Evolutionary conservation across 768 basidiomycete species (phyloP), one percentile per base, ranked within the genome.

Genomic region (Suillus fuscotomentosus): DNA sequence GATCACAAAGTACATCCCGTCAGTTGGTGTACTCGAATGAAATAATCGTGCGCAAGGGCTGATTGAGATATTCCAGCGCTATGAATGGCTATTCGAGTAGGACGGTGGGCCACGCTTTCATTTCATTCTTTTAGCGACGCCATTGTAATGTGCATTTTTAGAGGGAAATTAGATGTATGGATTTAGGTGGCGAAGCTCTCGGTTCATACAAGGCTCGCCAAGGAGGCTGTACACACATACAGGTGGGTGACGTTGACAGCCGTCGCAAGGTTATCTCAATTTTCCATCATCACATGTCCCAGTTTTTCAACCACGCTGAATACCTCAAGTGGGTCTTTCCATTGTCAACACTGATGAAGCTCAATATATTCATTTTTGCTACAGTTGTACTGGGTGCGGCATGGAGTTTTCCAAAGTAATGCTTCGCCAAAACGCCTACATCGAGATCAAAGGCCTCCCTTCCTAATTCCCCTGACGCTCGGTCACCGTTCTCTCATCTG

Each of bases 141-240:
- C 39, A 41, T 47, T 54, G 64, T 70, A 62, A 71, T 62, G 43
- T 65, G 54, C 48, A 53, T 59, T 24, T 60, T 14, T 67, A 79
- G 78, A 75, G 78, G 68, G 80, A 81, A 68, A 80, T 80, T 54
- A 73, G 80, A 60, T 80, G 79, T 61, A 80, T 81, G 80, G 79
- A 80, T 69, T 68, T 80, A 45, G 79, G 77, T 15, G 71, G 61
- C n/a, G 78, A 79, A 55, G 78, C 78, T 13, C 70, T 79, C 1
- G 78, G 79, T 62, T 69, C 78, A 53, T 80, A 79, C 74, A 80
- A 79, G 63, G 77, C 77, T 62, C 73, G 66, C 54, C 79, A 78
- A 62, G 78, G 70, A 3, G 80, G 80, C 13, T 79, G 78, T 65
- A 79, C 78, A 4, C 80, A 79, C 54, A 79, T 80, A 71, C 78